Base-by-base conservation (phyloP, 306 rosid genomes). In the Dryas drummondii region DNA sequence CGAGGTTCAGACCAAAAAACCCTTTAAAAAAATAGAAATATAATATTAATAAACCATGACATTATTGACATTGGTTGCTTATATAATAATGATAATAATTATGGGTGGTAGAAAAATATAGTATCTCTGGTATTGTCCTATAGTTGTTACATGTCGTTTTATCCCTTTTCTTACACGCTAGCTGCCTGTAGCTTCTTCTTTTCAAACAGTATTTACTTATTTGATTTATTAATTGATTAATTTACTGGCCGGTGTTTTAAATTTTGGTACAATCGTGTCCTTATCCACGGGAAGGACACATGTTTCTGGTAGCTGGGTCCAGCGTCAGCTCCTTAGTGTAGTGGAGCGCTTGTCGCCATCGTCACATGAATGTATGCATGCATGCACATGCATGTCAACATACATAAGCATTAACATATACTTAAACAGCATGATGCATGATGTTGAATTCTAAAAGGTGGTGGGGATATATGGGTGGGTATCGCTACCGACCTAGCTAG, bases 221-320 rank as follows among this genome's bases (percentile, higher is more conserved):
- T 16, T 16, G 48, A 32, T 32, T 32, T 32, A 32, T 32, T 32
- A 32, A 32, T 32, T 1, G 37, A 32, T 32, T 32, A 32, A 32
- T 32, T 32, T 32, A 32, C 37, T 32, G 37, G 37, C 3, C 22
- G 22, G 22, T 37, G 41, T 40, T 63, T 41, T 63, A 6, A 40
- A 3, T 16, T 40, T 7, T 7, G 12, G 68, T 42, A 41, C 27
- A 63, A 63, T 9, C 7, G 12, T 55, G 64, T 72, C 48, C 50
- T 58, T 72, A 46, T 72, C 68, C 48, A 19, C 62, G 76, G 37
- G 37, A 32, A 46, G 76, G 76, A 71, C 76, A 57, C 16, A 44
- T 72, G 66, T 45, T 44, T 44, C 45, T 27, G 67, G 55, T 46
- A 14, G 44, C 56, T 14, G 58, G 68, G 58, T 1, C 48, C 76